A percentile compares a stretch with the other conserved stretches of the same genome.
These are phyloP conservation scores for Umbelopsis vinacea DNA, from an alignment of 192 early-diverging fungal species.

Conservation along the genomic window DNA sequence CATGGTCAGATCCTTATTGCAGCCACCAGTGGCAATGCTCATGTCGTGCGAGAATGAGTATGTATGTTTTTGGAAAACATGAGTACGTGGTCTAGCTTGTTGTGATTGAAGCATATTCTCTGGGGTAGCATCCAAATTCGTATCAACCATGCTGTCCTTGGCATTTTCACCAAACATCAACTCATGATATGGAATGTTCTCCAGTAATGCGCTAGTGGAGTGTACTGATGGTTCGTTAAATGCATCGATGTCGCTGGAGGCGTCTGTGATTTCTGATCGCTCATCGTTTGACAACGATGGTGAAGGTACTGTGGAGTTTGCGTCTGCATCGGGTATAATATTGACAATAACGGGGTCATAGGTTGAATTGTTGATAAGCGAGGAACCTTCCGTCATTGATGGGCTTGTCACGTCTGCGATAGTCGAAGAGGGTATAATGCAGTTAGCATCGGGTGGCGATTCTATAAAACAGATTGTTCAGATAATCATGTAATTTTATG, in stretches of 20 bases:
- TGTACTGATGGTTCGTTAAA: neutral
- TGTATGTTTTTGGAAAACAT: slow-evolving; percentile 4
- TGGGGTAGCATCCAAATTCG: neutral
- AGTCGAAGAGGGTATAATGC: slow-evolving; percentile 6
- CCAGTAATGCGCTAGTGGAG: neutral
- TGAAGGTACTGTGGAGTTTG: neutral
- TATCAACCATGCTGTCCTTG: neutral
- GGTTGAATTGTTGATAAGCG: neutral
- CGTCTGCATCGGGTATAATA: neutral
- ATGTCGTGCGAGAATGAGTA: slow-evolving; percentile 5
- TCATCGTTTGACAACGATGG: neutral
- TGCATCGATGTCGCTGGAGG: neutral
- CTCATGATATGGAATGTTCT: neutral
- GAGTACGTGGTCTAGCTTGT: slow-evolving; percentile 7
- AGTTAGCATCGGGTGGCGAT: no score
- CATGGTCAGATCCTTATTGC: neutral
- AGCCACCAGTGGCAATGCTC: neutral
- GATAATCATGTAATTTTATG: no score
- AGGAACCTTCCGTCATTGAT: neutral
- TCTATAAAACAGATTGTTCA: no score
- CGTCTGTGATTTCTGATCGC: neutral
- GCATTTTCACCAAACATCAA: neutral
- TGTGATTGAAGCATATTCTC: slow-evolving; percentile 13
- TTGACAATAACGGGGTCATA: neutral
- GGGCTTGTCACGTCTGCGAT: neutral